These are phyloP conservation scores for Stropharia rugosoannulata DNA, from an alignment of 768 basidiomycete species.

Conservation along the genomic window DNA sequence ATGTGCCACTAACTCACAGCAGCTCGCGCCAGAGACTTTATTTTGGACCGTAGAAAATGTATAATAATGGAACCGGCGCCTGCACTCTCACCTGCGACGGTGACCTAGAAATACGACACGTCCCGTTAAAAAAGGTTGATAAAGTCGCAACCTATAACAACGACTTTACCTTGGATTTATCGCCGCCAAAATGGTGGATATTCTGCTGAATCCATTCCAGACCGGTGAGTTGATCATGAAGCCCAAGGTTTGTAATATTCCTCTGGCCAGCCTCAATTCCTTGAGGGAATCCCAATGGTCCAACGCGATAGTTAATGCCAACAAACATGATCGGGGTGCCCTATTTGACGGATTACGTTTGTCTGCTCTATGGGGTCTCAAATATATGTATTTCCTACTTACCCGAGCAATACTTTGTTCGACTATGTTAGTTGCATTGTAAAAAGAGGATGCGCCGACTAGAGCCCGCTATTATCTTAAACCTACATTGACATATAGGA, in stretches of 20 bases:
- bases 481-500: background rate
- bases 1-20: slow-evolving; percentile 16
- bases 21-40: slow-evolving; percentile 28
- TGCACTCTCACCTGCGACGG: slow-evolving; percentile 49
- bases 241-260: slow-evolving; percentile 36
- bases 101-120: slow-evolving; percentile 31
- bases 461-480: background rate
- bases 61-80: slow-evolving; percentile 41
- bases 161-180: slow-evolving; percentile 23
- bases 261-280: slow-evolving; percentile 25
- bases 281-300: slow-evolving; percentile 42
- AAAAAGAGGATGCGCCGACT: slow-evolving; percentile 18
- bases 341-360: slow-evolving; percentile 9
- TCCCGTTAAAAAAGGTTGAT: background rate
- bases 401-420: slow-evolving; percentile 29
- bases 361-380: background rate
- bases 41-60: slow-evolving; percentile 29
- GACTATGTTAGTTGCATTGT: slow-evolving; percentile 29
- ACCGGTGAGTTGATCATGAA: slow-evolving; percentile 42
- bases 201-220: slow-evolving; percentile 56
- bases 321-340: slow-evolving; percentile 16
- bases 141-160: background rate
- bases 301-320: slow-evolving; percentile 36
- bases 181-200: slow-evolving; percentile 58
- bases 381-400: background rate